These are phyloP conservation scores for Uronychia setigera DNA, from an alignment of 73 alveolate species.

Conservation along the genomic window DNA sequence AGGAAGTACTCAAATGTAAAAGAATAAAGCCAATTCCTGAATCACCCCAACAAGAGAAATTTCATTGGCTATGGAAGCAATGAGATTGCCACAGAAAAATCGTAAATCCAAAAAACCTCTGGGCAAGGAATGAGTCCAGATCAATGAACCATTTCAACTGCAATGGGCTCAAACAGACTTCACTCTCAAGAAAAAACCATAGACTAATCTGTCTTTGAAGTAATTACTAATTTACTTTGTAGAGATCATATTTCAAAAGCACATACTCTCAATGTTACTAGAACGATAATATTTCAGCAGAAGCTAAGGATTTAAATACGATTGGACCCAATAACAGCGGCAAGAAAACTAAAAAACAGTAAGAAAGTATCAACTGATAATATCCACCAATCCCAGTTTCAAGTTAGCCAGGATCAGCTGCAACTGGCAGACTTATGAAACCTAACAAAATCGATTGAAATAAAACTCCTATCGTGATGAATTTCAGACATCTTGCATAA, in stretches of 20 bases:
- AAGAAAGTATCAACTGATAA: not conserved
- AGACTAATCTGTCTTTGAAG: too few relatives aligned
- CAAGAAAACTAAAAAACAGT: not conserved
- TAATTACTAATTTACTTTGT: too few relatives aligned
- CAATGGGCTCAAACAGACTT: too few relatives aligned
- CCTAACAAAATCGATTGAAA: not conserved
- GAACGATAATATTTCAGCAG: not conserved
- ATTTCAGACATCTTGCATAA: not conserved
- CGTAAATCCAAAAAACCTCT: too few relatives aligned
- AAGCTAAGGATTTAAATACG: not conserved
- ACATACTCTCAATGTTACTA: not conserved
- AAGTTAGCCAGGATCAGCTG: not conserved
- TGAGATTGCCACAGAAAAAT: too few relatives aligned
- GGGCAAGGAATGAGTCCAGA: too few relatives aligned
- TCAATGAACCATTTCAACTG: too few relatives aligned
- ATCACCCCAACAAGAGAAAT: not conserved
- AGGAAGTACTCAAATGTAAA: not conserved
- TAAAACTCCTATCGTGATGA: not conserved
- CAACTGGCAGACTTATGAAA: not conserved
- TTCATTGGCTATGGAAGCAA: not conserved
- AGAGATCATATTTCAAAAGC: not conserved
- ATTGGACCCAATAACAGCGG: not conserved
- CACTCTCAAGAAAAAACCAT: too few relatives aligned
- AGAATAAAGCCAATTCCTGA: not conserved
- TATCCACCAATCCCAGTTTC: not conserved